Evolutionary conservation across 768 basidiomycete species (phyloP).

Genomic region (Calocera cornea): DNA sequence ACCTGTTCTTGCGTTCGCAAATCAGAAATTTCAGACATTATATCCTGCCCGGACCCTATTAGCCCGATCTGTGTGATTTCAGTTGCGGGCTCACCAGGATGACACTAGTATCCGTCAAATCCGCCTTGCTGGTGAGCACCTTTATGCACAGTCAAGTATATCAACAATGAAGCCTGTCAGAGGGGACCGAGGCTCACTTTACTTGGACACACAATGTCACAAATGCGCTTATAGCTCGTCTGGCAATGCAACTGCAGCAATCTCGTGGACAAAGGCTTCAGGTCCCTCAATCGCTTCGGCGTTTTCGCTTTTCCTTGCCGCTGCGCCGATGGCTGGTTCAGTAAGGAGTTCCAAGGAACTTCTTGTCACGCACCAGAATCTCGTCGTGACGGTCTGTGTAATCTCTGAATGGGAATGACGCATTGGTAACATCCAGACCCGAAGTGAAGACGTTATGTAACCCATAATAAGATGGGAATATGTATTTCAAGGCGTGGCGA

Average conservation of each 20-base stretch:
- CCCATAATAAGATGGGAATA: slow-evolving; percentile 72
- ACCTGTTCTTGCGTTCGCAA: slow-evolving; percentile 35
- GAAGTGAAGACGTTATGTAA: slow-evolving; percentile 44
- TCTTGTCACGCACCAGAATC: slow-evolving; percentile 41
- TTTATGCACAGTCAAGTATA: slow-evolving; percentile 28
- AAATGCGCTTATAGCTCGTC: slow-evolving; percentile 53
- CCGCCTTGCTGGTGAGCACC: slow-evolving; percentile 24
- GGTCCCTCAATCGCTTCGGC: slow-evolving; percentile 52
- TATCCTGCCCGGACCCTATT: slow-evolving; percentile 36
- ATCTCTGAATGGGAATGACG: slow-evolving; percentile 32
- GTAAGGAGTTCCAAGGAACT: not conserved
- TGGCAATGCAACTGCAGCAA: slow-evolving; percentile 54
- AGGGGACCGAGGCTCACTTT: slow-evolving; percentile 36
- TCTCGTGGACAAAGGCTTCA: slow-evolving; percentile 42
- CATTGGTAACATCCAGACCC: slow-evolving; percentile 9
- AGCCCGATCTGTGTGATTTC: slow-evolving; percentile 6
- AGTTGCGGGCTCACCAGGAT: slow-evolving; percentile 39
- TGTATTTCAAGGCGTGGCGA: slow-evolving; percentile 60
- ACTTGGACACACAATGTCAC: slow-evolving; percentile 55
- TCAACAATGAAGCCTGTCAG: slow-evolving; percentile 1
- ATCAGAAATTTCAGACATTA: slow-evolving; percentile 58
- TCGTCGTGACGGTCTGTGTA: slow-evolving; percentile 52
- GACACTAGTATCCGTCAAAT: slow-evolving; percentile 40
- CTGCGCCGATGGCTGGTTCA: slow-evolving; percentile 17
- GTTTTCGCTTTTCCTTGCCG: slow-evolving; percentile 43